Evolutionary conservation across 2,329 filamentous ascomycete species (phyloP), one percentile per base, ranked within the genome.

Genomic region (Arachnomyces sp.): DNA sequence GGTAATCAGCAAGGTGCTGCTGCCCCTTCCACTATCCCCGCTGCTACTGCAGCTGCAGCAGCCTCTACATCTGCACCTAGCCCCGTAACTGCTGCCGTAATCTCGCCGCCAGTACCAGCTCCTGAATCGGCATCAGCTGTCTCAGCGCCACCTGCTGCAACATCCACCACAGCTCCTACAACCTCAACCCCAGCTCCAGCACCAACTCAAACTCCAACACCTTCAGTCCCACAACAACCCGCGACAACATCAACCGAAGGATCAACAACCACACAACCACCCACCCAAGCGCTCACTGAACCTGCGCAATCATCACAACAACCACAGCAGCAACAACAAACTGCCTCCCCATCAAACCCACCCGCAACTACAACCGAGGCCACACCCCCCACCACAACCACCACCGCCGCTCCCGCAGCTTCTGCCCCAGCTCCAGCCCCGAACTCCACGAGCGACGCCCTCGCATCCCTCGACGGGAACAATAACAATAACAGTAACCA

Each of bases 391-490:
- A 9, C 20, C 20, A 9, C 31, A 7, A 38, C 49, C 17, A 43
- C 48, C 31, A 47, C 47, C 16, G 40, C 41, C 28, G 49, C 49
- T 38, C 49, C 50, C 16, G 45, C n/a, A 47, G 11, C 51, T 51
- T n/a, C n/a, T n/a, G n/a, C n/a, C n/a, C n/a, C n/a, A n/a, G n/a
- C n/a, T n/a, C n/a, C n/a, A n/a, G n/a, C n/a, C n/a, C n/a, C n/a
- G n/a, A 80, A 88, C 58, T 79, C 80, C 16, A 82, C 81, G 0
- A 82, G 80, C 11, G 81, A 86, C 54, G 82, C 81, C 3, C 64
- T 87, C 28, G 79, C 79, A 2, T 75, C 76, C 30, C 86, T 82
- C 54, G 78, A 76, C 31, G 74, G 74, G 12, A 73, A 76, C 11
- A 70, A 75, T 37, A 25, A 25, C 20, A 25, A 9, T 9, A 25